A percentile compares a stretch with the other conserved stretches of the same genome.
Evolutionary conservation across 352 stramenopile genomes (phyloP).

Genomic region (Aphanomyces stellatus): DNA sequence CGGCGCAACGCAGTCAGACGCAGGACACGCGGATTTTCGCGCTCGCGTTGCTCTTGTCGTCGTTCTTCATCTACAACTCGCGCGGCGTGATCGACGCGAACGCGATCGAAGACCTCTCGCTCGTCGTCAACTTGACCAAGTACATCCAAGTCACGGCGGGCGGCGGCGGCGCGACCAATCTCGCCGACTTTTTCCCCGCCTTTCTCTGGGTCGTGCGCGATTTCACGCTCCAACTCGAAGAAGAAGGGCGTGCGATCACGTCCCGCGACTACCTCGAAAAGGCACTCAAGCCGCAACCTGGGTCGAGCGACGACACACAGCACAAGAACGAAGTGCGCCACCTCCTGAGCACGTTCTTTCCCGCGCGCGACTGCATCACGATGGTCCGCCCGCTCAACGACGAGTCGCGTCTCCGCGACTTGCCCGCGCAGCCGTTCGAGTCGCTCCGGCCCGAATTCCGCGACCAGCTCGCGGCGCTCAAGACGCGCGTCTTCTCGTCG

Average conservation of each 20-base stretch:
- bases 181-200: constrained; percentile 52
- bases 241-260: constrained; percentile 45
- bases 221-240: constrained; percentile 59
- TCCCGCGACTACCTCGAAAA: constrained; percentile 65
- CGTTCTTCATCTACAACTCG: constrained; percentile 88
- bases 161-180: constrained; percentile 24
- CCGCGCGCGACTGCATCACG: constrained; percentile 62
- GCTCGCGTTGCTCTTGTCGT: constrained; percentile 73
- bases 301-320: constrained; percentile 35
- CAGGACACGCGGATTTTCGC: constrained; percentile 88
- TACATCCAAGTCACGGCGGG: constrained; percentile 46
- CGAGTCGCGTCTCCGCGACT: constrained; percentile 40
- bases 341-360: constrained; percentile 58
- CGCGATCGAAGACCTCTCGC: constrained; percentile 83
- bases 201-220: constrained; percentile 77
- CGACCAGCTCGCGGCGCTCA: constrained; percentile 48
- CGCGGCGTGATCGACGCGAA: constrained; percentile 84
- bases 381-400: constrained; percentile 69
- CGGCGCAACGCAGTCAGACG: constrained; percentile 71
- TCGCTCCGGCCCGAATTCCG: constrained; percentile 55
- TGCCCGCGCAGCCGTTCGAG: constrained; percentile 47
- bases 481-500: constrained; percentile 41
- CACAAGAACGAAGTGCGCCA: constrained; percentile 57
- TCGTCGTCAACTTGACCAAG: constrained; percentile 85
- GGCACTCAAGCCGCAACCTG: constrained; percentile 48